phyloP scores from a whole-genome alignment of 2,329 filamentous ascomycete genomes.

The Ascochyta pisi region DNA sequence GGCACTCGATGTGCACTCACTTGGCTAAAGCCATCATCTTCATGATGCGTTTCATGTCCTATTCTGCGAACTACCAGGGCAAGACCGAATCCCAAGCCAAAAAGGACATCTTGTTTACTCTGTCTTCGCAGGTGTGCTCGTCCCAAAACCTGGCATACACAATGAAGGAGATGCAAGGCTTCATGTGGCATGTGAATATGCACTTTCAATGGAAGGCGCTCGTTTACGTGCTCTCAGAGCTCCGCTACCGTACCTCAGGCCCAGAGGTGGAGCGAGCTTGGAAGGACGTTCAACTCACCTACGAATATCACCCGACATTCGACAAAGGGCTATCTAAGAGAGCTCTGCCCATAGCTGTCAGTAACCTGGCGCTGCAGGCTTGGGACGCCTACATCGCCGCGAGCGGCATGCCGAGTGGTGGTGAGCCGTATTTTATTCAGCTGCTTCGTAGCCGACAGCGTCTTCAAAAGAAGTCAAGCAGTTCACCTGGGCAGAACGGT shows the following conservation, averaged over 20 bases:
- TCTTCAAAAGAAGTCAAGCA: conserved; percentile 1
- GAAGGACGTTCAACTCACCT: conserved; percentile 54
- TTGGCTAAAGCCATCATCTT: conserved; percentile 54
- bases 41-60: conserved; percentile 53
- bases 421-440: conserved; percentile 34
- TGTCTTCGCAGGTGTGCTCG: conserved; percentile 51
- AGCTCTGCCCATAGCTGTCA: conserved; percentile 53
- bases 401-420: conserved; percentile 10
- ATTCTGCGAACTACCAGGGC: conserved; percentile 52
- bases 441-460: conserved; percentile 21
- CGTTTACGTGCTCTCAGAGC: conserved; percentile 55
- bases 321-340: conserved; percentile 43
- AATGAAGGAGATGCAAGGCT: conserved; percentile 50
- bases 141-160: conserved; percentile 51
- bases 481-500: background rate
- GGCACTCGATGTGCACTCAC: conserved; percentile 55
- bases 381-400: conserved; percentile 48
- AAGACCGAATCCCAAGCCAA: conserved; percentile 44
- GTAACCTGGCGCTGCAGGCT: conserved; percentile 53
- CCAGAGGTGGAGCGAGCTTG: conserved; percentile 50
- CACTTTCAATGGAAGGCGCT: conserved; percentile 62
- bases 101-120: conserved; percentile 50
- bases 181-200: conserved; percentile 55
- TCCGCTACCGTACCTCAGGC: conserved; percentile 35
- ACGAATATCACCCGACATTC: conserved; percentile 52